Percentiles rank a stretch among this genome's conserved stretches.
phyloP scores from a whole-genome alignment of 768 basidiomycete genomes.

The Tulasnella sp. region DNA sequence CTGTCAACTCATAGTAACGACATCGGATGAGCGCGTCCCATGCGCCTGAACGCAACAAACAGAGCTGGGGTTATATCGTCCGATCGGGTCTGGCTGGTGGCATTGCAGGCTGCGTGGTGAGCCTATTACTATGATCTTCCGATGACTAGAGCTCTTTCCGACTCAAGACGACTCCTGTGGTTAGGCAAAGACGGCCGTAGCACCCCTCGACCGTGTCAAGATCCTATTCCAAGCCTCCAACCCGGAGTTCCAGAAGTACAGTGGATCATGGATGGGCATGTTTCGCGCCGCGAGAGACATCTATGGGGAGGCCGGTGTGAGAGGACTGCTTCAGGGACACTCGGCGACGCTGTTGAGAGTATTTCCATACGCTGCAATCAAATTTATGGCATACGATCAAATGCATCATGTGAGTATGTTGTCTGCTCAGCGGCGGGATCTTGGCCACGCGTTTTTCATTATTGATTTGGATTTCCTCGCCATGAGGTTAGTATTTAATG shows the following conservation, averaged over 20 bases:
- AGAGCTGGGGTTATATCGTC: constrained; percentile 49
- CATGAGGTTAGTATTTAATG: constrained; percentile 59
- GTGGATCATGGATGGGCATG: constrained; percentile 82
- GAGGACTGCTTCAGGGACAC: constrained; percentile 90
- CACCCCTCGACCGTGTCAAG: constrained; percentile 95
- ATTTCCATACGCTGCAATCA: constrained; percentile 94
- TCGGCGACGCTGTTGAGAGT: constrained; percentile 88
- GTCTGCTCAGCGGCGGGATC: no score
- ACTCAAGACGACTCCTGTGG: constrained; percentile 17
- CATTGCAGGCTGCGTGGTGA: constrained; percentile 82
- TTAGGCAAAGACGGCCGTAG: constrained; percentile 89
- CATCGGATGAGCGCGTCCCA: constrained; percentile 14
- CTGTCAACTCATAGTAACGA: neutral
- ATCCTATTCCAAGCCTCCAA: constrained; percentile 97
- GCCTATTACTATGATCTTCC: constrained; percentile 28
- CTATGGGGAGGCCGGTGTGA: constrained; percentile 40
- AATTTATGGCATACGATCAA: constrained; percentile 94
- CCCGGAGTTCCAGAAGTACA: constrained; percentile 86
- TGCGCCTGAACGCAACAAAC: constrained; percentile 39
- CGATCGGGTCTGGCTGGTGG: constrained; percentile 89
- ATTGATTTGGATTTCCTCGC: neutral
- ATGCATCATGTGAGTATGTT: constrained; percentile 51
- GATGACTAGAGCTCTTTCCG: neutral
- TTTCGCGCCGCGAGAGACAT: constrained; percentile 68
- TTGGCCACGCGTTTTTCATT: neutral